Conservation (phyloP, 2,329 filamentous ascomycete genomes). For the Fusarium nurragi region DNA sequence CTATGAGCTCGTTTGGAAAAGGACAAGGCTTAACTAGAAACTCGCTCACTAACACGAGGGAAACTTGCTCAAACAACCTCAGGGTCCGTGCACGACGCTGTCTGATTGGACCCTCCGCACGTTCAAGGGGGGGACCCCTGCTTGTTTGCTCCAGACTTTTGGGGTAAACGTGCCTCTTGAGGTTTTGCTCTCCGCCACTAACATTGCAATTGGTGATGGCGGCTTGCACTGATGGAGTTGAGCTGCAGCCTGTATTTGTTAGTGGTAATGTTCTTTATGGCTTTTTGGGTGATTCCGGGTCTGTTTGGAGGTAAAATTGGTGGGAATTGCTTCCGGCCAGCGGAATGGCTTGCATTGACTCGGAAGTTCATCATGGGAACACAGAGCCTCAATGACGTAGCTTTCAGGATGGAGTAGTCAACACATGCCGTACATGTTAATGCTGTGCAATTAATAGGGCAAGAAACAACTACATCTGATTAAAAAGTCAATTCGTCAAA, state of each 20-base stretch:
- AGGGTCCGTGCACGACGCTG: conserved; percentile 31
- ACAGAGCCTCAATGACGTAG: conserved; percentile 38
- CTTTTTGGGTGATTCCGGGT: background rate
- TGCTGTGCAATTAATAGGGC: background rate
- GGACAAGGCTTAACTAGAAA: conserved; percentile 14
- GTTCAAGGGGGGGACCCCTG: conserved; percentile 24
- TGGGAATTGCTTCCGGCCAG: background rate
- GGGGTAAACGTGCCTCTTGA: conserved; percentile 29
- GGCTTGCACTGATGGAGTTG: background rate
- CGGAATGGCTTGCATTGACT: conserved; percentile 1
- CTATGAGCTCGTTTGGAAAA: background rate
- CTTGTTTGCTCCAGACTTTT: conserved; percentile 23
- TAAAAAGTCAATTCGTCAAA: no score
- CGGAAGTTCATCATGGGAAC: conserved; percentile 19
- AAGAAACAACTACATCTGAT: background rate
- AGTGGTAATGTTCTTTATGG: background rate
- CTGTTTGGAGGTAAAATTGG: background rate
- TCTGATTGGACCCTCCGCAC: conserved; percentile 34
- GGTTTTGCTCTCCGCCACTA: conserved; percentile 22
- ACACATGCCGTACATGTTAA: background rate
- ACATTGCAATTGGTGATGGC: conserved; percentile 12
- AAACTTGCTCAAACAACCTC: conserved; percentile 55
- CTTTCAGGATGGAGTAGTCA: conserved; percentile 19
- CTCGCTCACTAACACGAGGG: conserved; percentile 24
- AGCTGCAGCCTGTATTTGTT: no score